phyloP scores from a whole-genome alignment of 805 yeast genomes.

The Monosporozyma yasuniensis region DNA sequence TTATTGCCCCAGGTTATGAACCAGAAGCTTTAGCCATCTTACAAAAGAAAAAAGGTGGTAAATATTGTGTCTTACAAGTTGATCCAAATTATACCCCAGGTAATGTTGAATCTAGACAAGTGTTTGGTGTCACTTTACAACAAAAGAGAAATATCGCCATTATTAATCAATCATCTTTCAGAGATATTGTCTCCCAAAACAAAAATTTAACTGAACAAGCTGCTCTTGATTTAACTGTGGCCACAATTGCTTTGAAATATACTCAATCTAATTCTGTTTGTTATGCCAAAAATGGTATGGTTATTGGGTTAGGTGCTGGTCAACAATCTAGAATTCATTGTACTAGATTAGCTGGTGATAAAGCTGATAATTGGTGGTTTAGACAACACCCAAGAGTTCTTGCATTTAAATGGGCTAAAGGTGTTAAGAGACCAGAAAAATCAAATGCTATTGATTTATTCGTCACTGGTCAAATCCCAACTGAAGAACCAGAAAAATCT shows the following conservation, averaged over 20 bases:
- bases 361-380: constrained; percentile 99
- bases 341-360: constrained; percentile 97
- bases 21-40: constrained; percentile 85
- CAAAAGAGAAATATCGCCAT: constrained; percentile 97
- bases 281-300: constrained; percentile 98
- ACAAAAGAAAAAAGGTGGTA: constrained; percentile 89
- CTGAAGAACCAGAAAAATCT: constrained; percentile 80
- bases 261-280: constrained; percentile 99
- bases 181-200: constrained; percentile 82
- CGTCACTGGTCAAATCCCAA: constrained; percentile 87
- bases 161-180: constrained; percentile 79
- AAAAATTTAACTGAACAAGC: constrained; percentile 87
- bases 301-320: constrained; percentile 97
- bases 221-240: constrained; percentile 83
- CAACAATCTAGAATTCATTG: constrained; percentile 99
- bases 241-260: constrained; percentile 93
- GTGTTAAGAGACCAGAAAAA: constrained; percentile 97
- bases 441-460: constrained; percentile 92
- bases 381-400: constrained; percentile 95
- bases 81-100: constrained; percentile 89
- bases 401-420: constrained; percentile 94
- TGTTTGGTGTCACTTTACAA: constrained; percentile 87
- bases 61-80: constrained; percentile 89
- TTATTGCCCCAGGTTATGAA: constrained; percentile 93
- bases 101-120: constrained; percentile 77